Base-by-base conservation (phyloP, 805 yeast species). In the Brettanomyces nanus region DNA sequence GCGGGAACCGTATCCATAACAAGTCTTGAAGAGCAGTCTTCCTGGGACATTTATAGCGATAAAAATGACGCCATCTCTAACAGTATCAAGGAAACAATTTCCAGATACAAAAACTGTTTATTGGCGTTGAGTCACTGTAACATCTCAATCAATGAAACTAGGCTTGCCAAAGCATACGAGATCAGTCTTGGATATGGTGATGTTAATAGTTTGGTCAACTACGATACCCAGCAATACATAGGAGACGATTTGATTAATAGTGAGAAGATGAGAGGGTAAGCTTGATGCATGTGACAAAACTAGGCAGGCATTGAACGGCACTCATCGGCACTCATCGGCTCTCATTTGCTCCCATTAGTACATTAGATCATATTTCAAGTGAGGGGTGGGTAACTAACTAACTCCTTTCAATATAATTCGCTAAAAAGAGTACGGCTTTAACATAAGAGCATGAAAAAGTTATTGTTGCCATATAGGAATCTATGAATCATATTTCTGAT, bases 21-120 rank as follows among this genome's bases (percentile, higher is more conserved):
- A 10, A 71, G 95, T 48, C 63, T 92, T 34, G 96, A 89, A 56
- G 96, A 89, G 53, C 67, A 68, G 38, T 80, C 94, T 21, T 82
- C 96, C 1, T 80, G 94, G 92, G 95, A 89, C 55, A 90, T 92
- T 29, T 92, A 92, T 63, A 79, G 90, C 37, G 97, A 94, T 60
- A 72, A 73, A 42, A 94, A 92, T 55, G 95, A 86, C 17, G 51
- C 60, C n/a, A 78, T 92, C 17, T 64, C 83, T 5, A 61, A 68
- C 21, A 65, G 73, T 14, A 68, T 76, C 14, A 74, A 90, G 46
- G 74, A 71, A 43, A 81, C 86, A 6, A 89, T 92, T 23, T 72
- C 94, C 2, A 69, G 97, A 44, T 92, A 92, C 58, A 73, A 81
- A 36, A 86, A 86, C 57, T 89, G 92, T 46, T 68, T 92, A 36